Base-by-base conservation (phyloP, 1,139 yeast species). In the Hanseniaspora uvarum region DNA sequence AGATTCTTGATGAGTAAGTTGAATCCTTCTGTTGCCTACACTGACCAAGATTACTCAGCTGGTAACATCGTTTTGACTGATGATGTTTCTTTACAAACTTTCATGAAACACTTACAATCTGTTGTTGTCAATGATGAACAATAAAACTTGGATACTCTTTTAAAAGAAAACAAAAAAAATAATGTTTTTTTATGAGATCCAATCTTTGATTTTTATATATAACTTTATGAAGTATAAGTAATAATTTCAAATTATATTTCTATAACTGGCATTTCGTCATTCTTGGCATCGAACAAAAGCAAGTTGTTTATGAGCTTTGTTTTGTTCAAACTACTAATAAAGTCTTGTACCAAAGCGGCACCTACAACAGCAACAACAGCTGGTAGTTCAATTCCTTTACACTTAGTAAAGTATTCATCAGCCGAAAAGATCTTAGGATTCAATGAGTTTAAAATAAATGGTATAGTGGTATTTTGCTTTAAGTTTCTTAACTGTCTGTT, bases 1-100 rank as follows among this genome's bases (percentile, higher is more conserved):
- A 83, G 98, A 73, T 92, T 92, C 77, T 77, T 92, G 70, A 80
- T 87, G 67, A 86, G 96, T 50, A 89, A 87, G 72, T 80, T 92
- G 69, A 92, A 92, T 69, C 97, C 98, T 49, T 83, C 95, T 50
- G 86, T 86, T 59, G 83, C 92, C 44, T 86, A 84, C 69, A 82
- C 78, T 64, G 83, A 79, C 61, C 71, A 75, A 55, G 74, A 77
- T 52, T 80, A 78, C 53, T 71, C 73, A 33, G 74, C 74, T 44
- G 80, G 80, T 46, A 88, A 94, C 18, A 87, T 87, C 62, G 96
- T 89, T 46, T 80, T 89, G 66, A 89, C 97, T 33, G 97, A 89
- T 70, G 97, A 89, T 72, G 96, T 88, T 46, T 81, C 92, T 50
- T 76, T 88, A 67, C 95, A 88, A 72, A 87, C 86, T 39, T 88